These are phyloP conservation scores for Backusella tarrabulga DNA, from an alignment of 192 early-diverging fungal genomes.

Conservation along the genomic window DNA sequence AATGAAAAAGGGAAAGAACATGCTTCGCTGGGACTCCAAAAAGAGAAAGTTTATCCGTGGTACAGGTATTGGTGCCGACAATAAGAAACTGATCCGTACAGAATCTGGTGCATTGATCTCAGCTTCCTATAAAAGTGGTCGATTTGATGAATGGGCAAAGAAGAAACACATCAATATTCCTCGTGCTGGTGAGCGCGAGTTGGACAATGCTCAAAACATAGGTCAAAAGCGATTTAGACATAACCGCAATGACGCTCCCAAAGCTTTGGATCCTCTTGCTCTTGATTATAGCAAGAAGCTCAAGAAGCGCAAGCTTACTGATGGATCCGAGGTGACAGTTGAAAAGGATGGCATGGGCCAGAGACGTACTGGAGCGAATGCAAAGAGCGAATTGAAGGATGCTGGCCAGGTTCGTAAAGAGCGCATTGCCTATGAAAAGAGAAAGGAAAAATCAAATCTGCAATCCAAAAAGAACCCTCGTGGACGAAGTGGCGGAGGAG, in stretches of 20 bases:
- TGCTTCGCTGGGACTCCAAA: conserved; percentile 86
- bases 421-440: conserved; percentile 66
- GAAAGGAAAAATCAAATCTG: conserved; percentile 74
- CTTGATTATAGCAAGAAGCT: conserved; percentile 65
- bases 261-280: conserved; percentile 65
- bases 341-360: conserved; percentile 40
- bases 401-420: conserved; percentile 80
- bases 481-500: background rate
- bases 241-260: conserved; percentile 69
- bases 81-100: conserved; percentile 92
- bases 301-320: conserved; percentile 52
- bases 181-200: conserved; percentile 83
- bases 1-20: conserved; percentile 58
- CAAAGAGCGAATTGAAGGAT: conserved; percentile 77
- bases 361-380: conserved; percentile 36
- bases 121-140: conserved; percentile 84
- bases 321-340: conserved; percentile 38
- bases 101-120: conserved; percentile 90
- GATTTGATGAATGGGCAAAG: conserved; percentile 91
- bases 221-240: conserved; percentile 71
- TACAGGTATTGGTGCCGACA: conserved; percentile 84
- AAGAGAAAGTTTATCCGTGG: conserved; percentile 91
- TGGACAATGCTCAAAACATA: conserved; percentile 48
- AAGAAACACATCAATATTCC: conserved; percentile 81
- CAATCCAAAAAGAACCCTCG: conserved; percentile 30